Percentiles rank a stretch among this genome's conserved stretches.
Evolutionary conservation across 371 early-diverging fungal genomes (phyloP).

Genomic region (Paraphysoderma sedebokerense): DNA sequence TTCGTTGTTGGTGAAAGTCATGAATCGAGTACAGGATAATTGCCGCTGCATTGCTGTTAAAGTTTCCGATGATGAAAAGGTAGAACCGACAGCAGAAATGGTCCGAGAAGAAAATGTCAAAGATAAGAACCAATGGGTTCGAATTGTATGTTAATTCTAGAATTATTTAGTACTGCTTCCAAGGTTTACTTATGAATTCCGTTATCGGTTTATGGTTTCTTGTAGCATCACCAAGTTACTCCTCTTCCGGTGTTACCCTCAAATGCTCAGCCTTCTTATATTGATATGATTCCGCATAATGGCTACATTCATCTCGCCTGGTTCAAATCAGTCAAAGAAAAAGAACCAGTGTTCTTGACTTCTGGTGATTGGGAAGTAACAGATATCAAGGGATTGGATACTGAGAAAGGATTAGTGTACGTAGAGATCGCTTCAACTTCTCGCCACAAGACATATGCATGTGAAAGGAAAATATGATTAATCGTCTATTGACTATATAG

Average conservation of each 20-base stretch:
- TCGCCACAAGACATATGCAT: not conserved
- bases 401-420: conserved; percentile 32
- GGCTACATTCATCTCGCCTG: conserved; percentile 73
- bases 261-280: conserved; percentile 31
- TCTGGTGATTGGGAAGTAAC: conserved; percentile 72
- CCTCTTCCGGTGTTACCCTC: not conserved
- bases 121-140: too few species aligned
- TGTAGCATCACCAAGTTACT: too few species aligned
- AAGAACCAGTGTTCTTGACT: conserved; percentile 54
- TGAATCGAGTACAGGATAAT: conserved; percentile 79
- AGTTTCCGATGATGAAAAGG: conserved; percentile 9
- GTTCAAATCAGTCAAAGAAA: conserved; percentile 25
- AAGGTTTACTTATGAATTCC: too few species aligned
- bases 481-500: too few species aligned
- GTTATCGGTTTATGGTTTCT: too few species aligned
- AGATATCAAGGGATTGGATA: conserved; percentile 38
- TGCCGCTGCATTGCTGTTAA: conserved; percentile 39
- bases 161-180: too few species aligned
- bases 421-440: conserved; percentile 6
- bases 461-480: too few species aligned
- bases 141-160: too few species aligned
- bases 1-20: conserved; percentile 53
- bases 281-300: conserved; percentile 55
- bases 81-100: not conserved
- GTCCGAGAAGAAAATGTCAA: not conserved